Evolutionary conservation across 2,329 filamentous ascomycete genomes (phyloP), one percentile per base, ranked within the genome.

Genomic region (Fusarium mundagurra): DNA sequence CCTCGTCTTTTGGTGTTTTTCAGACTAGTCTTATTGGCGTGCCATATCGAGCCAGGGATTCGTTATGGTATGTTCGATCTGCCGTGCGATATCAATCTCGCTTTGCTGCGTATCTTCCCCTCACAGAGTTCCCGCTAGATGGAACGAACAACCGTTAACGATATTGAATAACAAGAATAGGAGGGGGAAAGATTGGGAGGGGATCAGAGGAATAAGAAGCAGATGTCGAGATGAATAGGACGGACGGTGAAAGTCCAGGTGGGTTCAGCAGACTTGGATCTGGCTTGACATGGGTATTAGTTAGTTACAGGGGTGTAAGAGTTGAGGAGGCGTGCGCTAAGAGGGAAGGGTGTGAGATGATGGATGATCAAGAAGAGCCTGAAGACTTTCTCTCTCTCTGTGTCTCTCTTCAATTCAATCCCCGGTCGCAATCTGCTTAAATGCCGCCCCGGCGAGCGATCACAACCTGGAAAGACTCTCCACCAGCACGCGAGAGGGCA

Each of bases 341-440:
- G 47, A 50, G 36, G 38, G 53, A n/a, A 36, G 58, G 39, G 65
- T 44, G 61, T 66, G 47, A 53, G 50, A 53, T 48, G 20, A 38
- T 45, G 44, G 17, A 36, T 43, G 50, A 27, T 44, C 43, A 43
- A 34, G 22, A 29, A 34, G 55, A 41, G 44, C 43, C 43, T 53
- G 39, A 38, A 38, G 29, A 31, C 24, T n/a, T 16, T 24, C 31
- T 24, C 48, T 24, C 17, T 14, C 12, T 22, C 43, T 13, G 22
- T 50, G 16, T 51, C 29, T 31, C 22, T 31, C 54, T 69, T 58
- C 24, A 55, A 57, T 27, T 61, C 36, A 43, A 43, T 44, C 64
- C 64, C 62, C 38, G 34, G 73, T 72, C 64, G 74, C 74, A 78
- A 78, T 78, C 76, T 78, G 75, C 76, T 75, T 76, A 18, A 29